phyloP scores from a whole-genome alignment of 2,329 filamentous ascomycete species.

The Calycina marina region DNA sequence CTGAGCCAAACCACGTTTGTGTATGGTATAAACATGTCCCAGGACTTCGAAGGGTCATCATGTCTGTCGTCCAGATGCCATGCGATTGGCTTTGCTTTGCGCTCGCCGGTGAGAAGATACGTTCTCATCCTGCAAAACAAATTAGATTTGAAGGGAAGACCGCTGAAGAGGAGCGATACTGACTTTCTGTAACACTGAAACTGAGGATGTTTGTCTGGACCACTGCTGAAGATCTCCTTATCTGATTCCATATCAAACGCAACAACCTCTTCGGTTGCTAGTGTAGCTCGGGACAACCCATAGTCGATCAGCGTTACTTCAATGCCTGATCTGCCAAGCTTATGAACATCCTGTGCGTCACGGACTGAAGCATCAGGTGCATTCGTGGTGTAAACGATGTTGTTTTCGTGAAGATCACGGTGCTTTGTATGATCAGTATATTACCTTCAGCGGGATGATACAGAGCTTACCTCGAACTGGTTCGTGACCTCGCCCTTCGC shows the following conservation, averaged over 20 bases:
- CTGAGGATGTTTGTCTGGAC: conserved; percentile 38
- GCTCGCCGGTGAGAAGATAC: conserved; percentile 11
- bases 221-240: conserved; percentile 42
- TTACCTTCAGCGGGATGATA: not conserved
- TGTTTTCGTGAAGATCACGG: conserved; percentile 51
- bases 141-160: conserved; percentile 31
- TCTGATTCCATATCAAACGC: conserved; percentile 47
- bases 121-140: conserved; percentile 25
- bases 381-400: conserved; percentile 36
- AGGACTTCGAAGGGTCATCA: conserved; percentile 21
- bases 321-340: conserved; percentile 44
- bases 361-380: not conserved
- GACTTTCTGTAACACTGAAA: conserved; percentile 46
- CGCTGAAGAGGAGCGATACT: conserved; percentile 38
- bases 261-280: conserved; percentile 27
- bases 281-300: conserved; percentile 43
- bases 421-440: conserved; percentile 33
- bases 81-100: conserved; percentile 4
- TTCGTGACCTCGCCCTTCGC: conserved; percentile 42
- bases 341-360: conserved; percentile 13
- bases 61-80: conserved; percentile 6
- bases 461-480: conserved; percentile 39
- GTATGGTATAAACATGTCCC: conserved; percentile 41
- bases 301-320: conserved; percentile 53
- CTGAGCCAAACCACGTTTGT: conserved; percentile 52